A percentile compares a stretch with the other conserved stretches of the same genome.
phyloP scores from a whole-genome alignment of 306 rosid species.

The Corylus heterophylla region DNA sequence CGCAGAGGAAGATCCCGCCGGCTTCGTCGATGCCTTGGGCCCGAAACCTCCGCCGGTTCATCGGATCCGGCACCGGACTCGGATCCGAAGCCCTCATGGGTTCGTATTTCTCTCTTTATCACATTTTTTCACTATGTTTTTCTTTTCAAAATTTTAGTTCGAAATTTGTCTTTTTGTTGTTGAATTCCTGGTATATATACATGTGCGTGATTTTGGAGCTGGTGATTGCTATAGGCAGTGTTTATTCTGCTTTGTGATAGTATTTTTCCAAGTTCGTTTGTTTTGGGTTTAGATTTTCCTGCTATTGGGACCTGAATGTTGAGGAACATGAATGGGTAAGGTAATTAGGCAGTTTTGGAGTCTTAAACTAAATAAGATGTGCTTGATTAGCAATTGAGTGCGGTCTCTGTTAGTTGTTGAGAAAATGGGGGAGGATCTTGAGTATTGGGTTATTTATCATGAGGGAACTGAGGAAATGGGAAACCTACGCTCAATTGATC shows the following conservation, averaged over 20 bases:
- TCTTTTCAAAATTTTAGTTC: background rate
- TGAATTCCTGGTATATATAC: conserved; percentile 1
- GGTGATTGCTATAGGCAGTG: background rate
- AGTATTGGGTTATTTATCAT: too few species aligned
- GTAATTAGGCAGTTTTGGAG: background rate
- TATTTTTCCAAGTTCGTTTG: background rate
- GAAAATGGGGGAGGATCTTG: conserved; percentile 1
- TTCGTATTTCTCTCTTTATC: conserved; percentile 23
- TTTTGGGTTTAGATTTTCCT: background rate
- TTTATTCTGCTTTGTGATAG: background rate
- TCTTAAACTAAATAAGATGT: background rate
- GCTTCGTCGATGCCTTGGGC: conserved; percentile 95
- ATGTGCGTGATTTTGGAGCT: background rate
- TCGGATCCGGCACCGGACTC: conserved; percentile 88
- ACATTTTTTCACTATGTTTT: background rate
- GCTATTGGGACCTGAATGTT: background rate
- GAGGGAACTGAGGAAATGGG: background rate
- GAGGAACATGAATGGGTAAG: background rate
- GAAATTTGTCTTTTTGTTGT: background rate
- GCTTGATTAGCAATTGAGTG: background rate
- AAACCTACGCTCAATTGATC: background rate
- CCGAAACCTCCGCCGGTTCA: conserved; percentile 85
- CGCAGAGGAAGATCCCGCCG: conserved; percentile 84
- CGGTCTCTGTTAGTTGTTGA: conserved; percentile 7
- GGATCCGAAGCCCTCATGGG: conserved; percentile 99